phyloP scores from a whole-genome alignment of 768 basidiomycete genomes.

The Leucocoprinus birnbaumii region DNA sequence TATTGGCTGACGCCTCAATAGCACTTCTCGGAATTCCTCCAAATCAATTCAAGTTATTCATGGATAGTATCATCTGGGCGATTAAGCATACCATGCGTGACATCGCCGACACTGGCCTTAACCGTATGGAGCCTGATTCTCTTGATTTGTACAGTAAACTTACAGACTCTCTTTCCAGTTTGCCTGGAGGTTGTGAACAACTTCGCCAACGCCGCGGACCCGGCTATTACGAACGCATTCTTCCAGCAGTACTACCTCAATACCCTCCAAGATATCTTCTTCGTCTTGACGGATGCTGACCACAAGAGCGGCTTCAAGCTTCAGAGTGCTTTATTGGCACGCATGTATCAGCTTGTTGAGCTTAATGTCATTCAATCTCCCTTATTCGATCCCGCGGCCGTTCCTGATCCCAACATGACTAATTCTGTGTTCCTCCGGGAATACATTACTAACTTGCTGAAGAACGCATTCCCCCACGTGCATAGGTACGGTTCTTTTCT shows the following conservation, averaged over 20 bases:
- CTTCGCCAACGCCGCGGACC: conserved; percentile 75
- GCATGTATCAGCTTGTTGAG: conserved; percentile 92
- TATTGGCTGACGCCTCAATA: conserved; percentile 23
- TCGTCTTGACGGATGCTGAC: conserved; percentile 94
- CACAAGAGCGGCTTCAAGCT: conserved; percentile 99
- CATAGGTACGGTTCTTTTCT: conserved; percentile 56
- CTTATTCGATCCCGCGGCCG: conserved; percentile 76
- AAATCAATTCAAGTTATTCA: conserved; percentile 92
- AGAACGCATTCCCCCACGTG: conserved; percentile 90
- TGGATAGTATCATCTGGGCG: conserved; percentile 99
- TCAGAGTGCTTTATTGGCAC: conserved; percentile 87
- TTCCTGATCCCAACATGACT: conserved; percentile 65
- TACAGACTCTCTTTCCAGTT: conserved; percentile 42
- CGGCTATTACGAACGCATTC: conserved; percentile 82
- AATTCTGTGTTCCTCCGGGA: conserved; percentile 82
- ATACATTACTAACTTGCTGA: conserved; percentile 83
- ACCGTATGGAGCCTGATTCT: conserved; percentile 44
- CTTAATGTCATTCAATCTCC: conserved; percentile 72
- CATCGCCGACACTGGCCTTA: conserved; percentile 89
- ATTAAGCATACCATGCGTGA: conserved; percentile 99
- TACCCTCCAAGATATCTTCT: conserved; percentile 94
- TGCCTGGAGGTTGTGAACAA: conserved; percentile 95
- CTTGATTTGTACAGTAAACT: conserved; percentile 5
- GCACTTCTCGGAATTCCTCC: conserved; percentile 88
- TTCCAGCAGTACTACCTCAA: conserved; percentile 96